Evolutionary conservation across 306 rosid genomes (phyloP), one percentile per base, ranked within the genome.

Genomic region (Vigna reflexopilosa): DNA sequence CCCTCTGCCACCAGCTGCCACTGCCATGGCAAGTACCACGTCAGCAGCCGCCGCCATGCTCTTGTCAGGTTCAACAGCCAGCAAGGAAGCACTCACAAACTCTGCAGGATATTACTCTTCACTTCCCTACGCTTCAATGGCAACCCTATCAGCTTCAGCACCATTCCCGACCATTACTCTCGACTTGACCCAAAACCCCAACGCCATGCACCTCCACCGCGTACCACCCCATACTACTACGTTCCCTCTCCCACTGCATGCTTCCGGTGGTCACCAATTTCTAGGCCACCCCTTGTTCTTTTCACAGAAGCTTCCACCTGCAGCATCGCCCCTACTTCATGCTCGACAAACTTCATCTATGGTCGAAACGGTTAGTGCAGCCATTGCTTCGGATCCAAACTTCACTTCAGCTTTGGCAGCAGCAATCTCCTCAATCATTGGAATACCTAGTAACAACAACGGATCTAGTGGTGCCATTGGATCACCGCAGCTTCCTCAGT

Each of bases 41-140:
- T 79, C 92, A 30, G 92, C 89, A 5, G 91, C 92, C 9, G 90
- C 92, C 0, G 22, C 87, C 3, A 86, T 86, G 87, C 73, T 88
- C 0, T 76, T 88, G 0, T 75, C 92, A 3, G 84, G 86, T 50
- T 86, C 90, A 50, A 58, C 85, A 14, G 15, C 75, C 0, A 71
- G 76, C 81, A 78, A 47, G 47, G 86, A 86, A 8, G 52, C 85
- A 0, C 19, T 69, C 16, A 38, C 86, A 78, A 61, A 50, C 48
- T 62, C 82, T 12, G 57, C 74, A 1, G 80, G 80, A 3, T 78
- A 81, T 36, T 76, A 73, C 71, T 58, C 84, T 45, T 79, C 87
- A 6, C 2, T 75, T 17, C 83, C 86, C 20, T 81, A 54, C 38
- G 67, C 83, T 22, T 78, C 91, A 15, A 65, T 84, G 85, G 83